Evolutionary conservation across 106 monocot species (phyloP).

Genomic region (Platanthera guangdongensis): DNA sequence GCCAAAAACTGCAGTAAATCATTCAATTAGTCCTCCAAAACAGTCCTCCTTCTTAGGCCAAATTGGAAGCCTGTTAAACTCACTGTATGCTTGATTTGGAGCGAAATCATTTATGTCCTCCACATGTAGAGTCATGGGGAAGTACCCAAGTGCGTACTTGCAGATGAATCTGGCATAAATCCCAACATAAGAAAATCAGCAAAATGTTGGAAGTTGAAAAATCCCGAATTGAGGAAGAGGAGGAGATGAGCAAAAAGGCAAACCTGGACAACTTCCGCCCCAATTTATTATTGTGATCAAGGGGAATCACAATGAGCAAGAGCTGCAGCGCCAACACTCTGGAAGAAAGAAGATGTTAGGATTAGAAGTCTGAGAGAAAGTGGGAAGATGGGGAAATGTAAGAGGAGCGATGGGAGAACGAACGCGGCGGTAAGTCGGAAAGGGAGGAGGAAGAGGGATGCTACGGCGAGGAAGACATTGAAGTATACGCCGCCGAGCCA

Average conservation of each 20-base stretch:
- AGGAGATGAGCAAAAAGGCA: not conserved
- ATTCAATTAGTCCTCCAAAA: not conserved
- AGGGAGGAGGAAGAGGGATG: slow-evolving; percentile 26
- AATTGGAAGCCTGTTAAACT: slow-evolving; percentile 1
- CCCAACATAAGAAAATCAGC: not conserved
- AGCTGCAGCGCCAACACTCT: slow-evolving; percentile 47
- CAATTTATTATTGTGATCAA: slow-evolving; percentile 34
- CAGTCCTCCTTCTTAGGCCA: not conserved
- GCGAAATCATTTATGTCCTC: slow-evolving; percentile 62
- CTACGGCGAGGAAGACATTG: not conserved
- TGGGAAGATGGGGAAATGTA: not conserved
- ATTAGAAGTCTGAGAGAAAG: not conserved
- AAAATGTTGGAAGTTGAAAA: not conserved
- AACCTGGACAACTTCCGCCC: slow-evolving; percentile 47
- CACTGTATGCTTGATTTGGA: slow-evolving; percentile 67
- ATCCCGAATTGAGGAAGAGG: not conserved
- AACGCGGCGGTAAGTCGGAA: slow-evolving; percentile 27
- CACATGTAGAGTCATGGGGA: slow-evolving; percentile 64
- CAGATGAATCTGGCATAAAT: slow-evolving; percentile 43
- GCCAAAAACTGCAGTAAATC: slow-evolving; percentile 7
- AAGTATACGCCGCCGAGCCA: slow-evolving; percentile 1
- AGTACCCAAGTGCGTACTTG: slow-evolving; percentile 62
- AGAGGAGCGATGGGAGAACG: not conserved
- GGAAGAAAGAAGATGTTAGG: not conserved
- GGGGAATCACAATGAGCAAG: slow-evolving; percentile 39